A percentile compares a stretch with the other conserved stretches of the same genome.
Conservation (phyloP, 176 grass and related monocot genomes). For the Coix lacrymajobi region DNA sequence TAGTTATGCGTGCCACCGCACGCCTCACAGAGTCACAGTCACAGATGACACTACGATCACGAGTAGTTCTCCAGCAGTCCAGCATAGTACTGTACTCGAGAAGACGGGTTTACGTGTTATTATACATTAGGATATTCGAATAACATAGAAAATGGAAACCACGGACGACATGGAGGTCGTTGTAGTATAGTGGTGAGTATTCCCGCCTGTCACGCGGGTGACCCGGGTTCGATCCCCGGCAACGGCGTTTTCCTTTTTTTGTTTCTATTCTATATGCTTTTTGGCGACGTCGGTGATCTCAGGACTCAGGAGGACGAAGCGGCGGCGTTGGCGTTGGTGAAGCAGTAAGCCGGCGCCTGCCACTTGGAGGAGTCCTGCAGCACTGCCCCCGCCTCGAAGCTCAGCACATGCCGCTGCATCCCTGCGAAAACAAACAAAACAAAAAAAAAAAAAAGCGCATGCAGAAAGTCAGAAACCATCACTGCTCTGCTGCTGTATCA, state of each 20-base stretch:
- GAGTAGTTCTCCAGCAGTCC: too few relatives aligned
- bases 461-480: not conserved
- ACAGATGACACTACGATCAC: too few relatives aligned
- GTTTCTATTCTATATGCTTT: too few relatives aligned
- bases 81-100: too few relatives aligned
- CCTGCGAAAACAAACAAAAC: not conserved
- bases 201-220: conserved; percentile 82
- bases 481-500: not conserved
- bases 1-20: too few relatives aligned
- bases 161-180: too few relatives aligned
- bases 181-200: conserved; percentile 96
- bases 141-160: too few relatives aligned
- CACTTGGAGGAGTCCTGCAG: conserved; percentile 22
- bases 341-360: conserved; percentile 53
- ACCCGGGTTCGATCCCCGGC: conserved; percentile 92
- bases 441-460: not conserved
- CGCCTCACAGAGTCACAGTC: too few relatives aligned
- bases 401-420: conserved; percentile 39
- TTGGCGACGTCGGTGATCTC: too few relatives aligned
- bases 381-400: conserved; percentile 32
- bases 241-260: conserved; percentile 43
- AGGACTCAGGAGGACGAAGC: not conserved
- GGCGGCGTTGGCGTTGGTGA: not conserved
- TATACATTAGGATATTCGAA: too few relatives aligned
- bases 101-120: too few relatives aligned